phyloP scores from a whole-genome alignment of 306 rosid species.

The Vigna nakashimae region DNA sequence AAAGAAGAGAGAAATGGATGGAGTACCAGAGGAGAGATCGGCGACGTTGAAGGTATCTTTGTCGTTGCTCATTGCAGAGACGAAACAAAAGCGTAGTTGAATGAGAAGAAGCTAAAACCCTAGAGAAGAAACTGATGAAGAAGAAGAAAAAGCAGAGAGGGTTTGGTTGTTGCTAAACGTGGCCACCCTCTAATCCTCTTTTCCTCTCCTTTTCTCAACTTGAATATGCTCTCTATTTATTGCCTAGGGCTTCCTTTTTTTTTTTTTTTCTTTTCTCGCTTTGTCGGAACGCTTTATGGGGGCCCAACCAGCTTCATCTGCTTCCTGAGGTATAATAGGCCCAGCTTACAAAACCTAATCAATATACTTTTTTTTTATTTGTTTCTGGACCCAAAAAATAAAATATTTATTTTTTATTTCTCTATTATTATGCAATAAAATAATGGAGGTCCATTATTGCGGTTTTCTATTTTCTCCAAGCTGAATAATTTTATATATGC shows the following conservation, averaged over 20 bases:
- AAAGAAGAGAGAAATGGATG: background rate
- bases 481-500: too few species aligned
- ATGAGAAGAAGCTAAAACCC: conserved; percentile 70
- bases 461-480: too few species aligned
- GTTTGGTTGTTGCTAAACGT: conserved; percentile 40
- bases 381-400: background rate
- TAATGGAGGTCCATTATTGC: too few species aligned
- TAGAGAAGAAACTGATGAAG: conserved; percentile 52
- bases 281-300: conserved; percentile 15
- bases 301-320: conserved; percentile 33
- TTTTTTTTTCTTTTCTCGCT: background rate
- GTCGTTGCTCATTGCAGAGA: conserved; percentile 69
- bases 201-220: conserved; percentile 38
- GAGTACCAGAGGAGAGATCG: conserved; percentile 77
- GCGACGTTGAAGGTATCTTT: conserved; percentile 70
- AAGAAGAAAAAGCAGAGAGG: conserved; percentile 18
- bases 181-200: conserved; percentile 54
- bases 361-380: background rate
- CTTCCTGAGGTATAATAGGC: background rate
- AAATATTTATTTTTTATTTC: too few species aligned
- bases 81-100: background rate
- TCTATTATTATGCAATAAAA: too few species aligned
- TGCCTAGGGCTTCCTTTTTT: conserved; percentile 27
- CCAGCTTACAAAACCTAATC: background rate
- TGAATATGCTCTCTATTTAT: conserved; percentile 46